These are phyloP conservation scores for Diospyros lotus DNA, from an alignment of 148 eudicot species.

Conservation along the genomic window DNA sequence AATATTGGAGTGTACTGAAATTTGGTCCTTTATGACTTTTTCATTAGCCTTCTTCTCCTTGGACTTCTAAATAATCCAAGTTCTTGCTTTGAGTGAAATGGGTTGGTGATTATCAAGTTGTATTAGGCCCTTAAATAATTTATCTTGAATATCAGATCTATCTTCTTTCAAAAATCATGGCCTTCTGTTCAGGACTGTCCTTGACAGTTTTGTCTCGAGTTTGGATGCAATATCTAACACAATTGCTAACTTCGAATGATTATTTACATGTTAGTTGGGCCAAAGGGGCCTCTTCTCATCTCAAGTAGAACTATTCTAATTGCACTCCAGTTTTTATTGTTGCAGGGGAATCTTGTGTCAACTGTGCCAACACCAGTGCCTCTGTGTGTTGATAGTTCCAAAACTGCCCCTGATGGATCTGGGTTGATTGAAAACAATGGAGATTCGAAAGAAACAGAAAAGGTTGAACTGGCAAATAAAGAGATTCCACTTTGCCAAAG, in stretches of 20 bases:
- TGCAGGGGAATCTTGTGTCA: conserved; percentile 27
- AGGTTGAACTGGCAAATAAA: conserved; percentile 16
- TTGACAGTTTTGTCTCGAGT: background rate
- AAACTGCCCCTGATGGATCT: conserved; percentile 26
- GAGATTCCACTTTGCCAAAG: conserved; percentile 48
- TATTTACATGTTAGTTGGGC: background rate
- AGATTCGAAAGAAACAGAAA: conserved; percentile 19
- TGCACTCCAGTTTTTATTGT: conserved; percentile 3
- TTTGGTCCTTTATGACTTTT: background rate
- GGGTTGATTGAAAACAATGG: conserved; percentile 21
- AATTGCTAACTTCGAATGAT: background rate
- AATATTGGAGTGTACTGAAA: background rate
- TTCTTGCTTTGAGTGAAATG: background rate
- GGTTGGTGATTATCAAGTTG: background rate
- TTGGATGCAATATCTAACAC: background rate
- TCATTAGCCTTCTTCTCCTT: background rate
- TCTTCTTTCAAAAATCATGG: conserved; percentile 5
- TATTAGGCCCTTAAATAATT: background rate
- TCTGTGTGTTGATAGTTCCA: conserved; percentile 22
- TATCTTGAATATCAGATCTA: background rate
- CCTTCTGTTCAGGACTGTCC: background rate
- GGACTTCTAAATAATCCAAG: background rate
- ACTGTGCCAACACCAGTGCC: conserved; percentile 20
- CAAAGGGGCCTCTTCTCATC: conserved; percentile 4
- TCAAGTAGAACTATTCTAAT: conserved; percentile 8